phyloP scores from a whole-genome alignment of 2,329 filamentous ascomycete genomes.

The Trichoderma sp. region DNA sequence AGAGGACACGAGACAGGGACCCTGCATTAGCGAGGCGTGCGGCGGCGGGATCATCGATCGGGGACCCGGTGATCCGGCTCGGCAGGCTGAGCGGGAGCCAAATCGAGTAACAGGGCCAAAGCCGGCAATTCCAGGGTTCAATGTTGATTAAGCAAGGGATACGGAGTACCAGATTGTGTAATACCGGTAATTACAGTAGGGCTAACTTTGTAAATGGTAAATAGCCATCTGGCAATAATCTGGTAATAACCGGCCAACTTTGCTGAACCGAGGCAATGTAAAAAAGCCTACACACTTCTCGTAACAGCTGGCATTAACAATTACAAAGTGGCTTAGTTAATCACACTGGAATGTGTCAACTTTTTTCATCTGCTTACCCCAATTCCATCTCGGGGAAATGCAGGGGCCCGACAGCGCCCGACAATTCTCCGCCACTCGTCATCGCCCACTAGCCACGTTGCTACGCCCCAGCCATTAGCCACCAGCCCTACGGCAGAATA shows the following conservation, averaged over 20 bases:
- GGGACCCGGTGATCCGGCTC: conserved; percentile 4
- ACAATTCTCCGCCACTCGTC: neutral
- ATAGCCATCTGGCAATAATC: neutral
- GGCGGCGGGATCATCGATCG: conserved; percentile 13
- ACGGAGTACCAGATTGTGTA: neutral
- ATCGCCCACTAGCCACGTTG: neutral
- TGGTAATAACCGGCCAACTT: neutral
- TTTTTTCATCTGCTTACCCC: neutral
- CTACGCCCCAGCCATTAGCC: neutral
- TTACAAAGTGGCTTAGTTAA: neutral
- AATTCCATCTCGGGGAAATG: conserved; percentile 1
- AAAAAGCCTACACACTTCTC: neutral
- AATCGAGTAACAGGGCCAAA: neutral
- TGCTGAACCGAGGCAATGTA: neutral
- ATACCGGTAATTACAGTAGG: neutral
- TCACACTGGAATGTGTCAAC: neutral
- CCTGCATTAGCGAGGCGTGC: conserved; percentile 13
- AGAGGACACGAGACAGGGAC: neutral
- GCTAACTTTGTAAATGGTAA: too few species aligned
- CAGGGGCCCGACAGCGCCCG: neutral
- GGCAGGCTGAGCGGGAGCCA: neutral
- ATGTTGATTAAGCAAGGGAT: neutral
- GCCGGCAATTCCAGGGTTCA: neutral
- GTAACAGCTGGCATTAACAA: neutral
- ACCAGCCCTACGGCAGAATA: neutral